phyloP scores from a whole-genome alignment of 805 yeast genomes.

The Kazachstania africana region DNA sequence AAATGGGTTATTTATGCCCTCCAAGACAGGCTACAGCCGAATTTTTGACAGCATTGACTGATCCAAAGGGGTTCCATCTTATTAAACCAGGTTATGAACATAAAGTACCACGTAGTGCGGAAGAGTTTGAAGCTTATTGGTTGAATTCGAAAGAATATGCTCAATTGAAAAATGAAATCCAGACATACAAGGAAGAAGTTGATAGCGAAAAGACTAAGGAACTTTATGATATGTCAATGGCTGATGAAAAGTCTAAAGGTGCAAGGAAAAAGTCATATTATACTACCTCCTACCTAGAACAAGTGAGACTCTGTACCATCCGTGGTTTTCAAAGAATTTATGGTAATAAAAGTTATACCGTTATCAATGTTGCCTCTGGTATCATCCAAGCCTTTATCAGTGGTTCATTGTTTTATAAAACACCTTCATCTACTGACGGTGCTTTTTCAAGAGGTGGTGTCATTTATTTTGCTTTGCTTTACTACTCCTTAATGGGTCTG shows the following conservation, averaged over 20 bases:
- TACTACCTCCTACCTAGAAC: slow-evolving; percentile 29
- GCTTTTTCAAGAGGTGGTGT: slow-evolving; percentile 59
- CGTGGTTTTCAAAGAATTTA: slow-evolving; percentile 45
- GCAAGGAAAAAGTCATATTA: slow-evolving; percentile 16
- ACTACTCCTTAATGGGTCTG: slow-evolving; percentile 38
- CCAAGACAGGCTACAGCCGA: slow-evolving; percentile 52
- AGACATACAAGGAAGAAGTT: slow-evolving; percentile 19
- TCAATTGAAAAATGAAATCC: slow-evolving; percentile 33
- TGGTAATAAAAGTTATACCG: slow-evolving; percentile 46
- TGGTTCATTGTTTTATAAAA: slow-evolving; percentile 51
- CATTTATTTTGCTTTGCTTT: slow-evolving; percentile 47
- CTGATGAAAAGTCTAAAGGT: slow-evolving; percentile 20
- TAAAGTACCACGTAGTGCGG: slow-evolving; percentile 43
- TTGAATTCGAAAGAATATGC: slow-evolving; percentile 29
- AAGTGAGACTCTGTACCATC: slow-evolving; percentile 36
- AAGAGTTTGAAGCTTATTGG: slow-evolving; percentile 43
- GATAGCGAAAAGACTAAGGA: slow-evolving; percentile 26
- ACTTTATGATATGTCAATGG: slow-evolving; percentile 21
- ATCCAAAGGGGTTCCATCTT: slow-evolving; percentile 36
- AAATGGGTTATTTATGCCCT: slow-evolving; percentile 47
- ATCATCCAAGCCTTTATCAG: slow-evolving; percentile 45
- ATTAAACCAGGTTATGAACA: slow-evolving; percentile 34
- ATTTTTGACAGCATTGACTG: slow-evolving; percentile 48
- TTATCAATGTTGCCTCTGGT: slow-evolving; percentile 20
- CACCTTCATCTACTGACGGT: slow-evolving; percentile 39